A percentile compares a stretch with the other conserved stretches of the same genome.
Conservation (phyloP, 1,284 basidiomycete species). For the Hortiboletus rubellus region DNA sequence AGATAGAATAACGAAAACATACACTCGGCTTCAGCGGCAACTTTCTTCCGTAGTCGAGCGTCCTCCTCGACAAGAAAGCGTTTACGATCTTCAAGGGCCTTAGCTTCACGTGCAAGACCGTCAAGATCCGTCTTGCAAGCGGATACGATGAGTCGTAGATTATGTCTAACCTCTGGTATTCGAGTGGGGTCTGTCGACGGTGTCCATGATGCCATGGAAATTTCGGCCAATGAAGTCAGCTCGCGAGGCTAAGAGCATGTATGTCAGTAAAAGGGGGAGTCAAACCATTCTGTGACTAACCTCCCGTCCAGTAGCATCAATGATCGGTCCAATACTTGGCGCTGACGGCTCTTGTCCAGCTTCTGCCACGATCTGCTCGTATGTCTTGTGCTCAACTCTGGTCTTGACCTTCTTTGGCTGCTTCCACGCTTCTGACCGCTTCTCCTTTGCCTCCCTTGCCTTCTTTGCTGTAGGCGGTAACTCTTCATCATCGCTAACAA, state of each 20-base stretch:
- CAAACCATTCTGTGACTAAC: conserved; percentile 45
- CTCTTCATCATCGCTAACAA: conserved; percentile 75
- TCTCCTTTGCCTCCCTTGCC: conserved; percentile 54
- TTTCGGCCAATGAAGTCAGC: conserved; percentile 77
- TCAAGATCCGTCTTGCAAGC: conserved; percentile 81
- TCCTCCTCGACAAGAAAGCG: conserved; percentile 76
- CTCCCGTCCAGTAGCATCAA: conserved; percentile 92
- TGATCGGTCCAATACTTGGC: conserved; percentile 77
- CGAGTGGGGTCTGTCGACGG: conserved; percentile 82
- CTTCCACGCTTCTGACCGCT: conserved; percentile 74
- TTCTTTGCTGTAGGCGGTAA: conserved; percentile 49
- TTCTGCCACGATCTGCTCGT: conserved; percentile 91
- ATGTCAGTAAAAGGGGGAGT: conserved; percentile 11
- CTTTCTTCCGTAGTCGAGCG: conserved; percentile 61
- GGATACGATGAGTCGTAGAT: conserved; percentile 85
- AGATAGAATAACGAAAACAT: conserved; percentile 19
- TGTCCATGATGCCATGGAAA: conserved; percentile 79
- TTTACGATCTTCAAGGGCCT: conserved; percentile 76
- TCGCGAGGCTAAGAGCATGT: conserved; percentile 64
- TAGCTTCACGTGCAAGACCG: conserved; percentile 88
- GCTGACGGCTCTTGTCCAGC: conserved; percentile 60
- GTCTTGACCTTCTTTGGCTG: conserved; percentile 82
- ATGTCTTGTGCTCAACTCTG: conserved; percentile 90
- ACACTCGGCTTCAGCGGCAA: conserved; percentile 76
- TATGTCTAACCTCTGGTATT: conserved; percentile 95